Percentiles rank a stretch among this genome's conserved stretches.
Evolutionary conservation across 1,284 basidiomycete genomes (phyloP).

Genomic region (Boletus subluridellus): DNA sequence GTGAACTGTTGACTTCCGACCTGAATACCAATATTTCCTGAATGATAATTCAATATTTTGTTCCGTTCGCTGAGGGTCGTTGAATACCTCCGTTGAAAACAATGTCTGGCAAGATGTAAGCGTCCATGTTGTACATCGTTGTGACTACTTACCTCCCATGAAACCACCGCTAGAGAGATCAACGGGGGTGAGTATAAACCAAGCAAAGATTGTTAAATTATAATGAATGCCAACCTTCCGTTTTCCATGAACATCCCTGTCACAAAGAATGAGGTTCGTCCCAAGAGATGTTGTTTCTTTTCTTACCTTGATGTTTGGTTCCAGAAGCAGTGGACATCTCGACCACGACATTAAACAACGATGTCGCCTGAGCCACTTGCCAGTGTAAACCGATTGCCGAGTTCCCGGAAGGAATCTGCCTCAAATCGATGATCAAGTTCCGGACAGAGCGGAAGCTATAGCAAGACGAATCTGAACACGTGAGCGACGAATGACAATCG

Average conservation of each 20-base stretch:
- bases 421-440: slow-evolving; percentile 49
- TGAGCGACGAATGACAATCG: not conserved
- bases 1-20: slow-evolving; percentile 57
- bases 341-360: slow-evolving; percentile 54
- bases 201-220: slow-evolving; percentile 23
- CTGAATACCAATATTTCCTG: slow-evolving; percentile 43
- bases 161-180: slow-evolving; percentile 46
- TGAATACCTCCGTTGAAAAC: slow-evolving; percentile 46
- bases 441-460: slow-evolving; percentile 43
- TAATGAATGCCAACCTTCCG: slow-evolving; percentile 51
- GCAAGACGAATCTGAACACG: not conserved
- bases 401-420: slow-evolving; percentile 46
- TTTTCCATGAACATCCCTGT: slow-evolving; percentile 54
- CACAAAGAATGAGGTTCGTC: not conserved
- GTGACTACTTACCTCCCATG: slow-evolving; percentile 44
- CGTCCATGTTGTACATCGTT: not conserved
- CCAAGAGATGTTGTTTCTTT: not conserved
- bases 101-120: slow-evolving; percentile 38
- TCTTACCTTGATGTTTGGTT: slow-evolving; percentile 45
- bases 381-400: slow-evolving; percentile 67
- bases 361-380: slow-evolving; percentile 77
- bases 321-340: slow-evolving; percentile 45
- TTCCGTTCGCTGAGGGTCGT: not conserved
- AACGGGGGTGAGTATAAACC: not conserved
- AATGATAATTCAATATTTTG: not conserved